Conservation (phyloP, 139 green algal genomes). For the Nannochloris sp. region DNA sequence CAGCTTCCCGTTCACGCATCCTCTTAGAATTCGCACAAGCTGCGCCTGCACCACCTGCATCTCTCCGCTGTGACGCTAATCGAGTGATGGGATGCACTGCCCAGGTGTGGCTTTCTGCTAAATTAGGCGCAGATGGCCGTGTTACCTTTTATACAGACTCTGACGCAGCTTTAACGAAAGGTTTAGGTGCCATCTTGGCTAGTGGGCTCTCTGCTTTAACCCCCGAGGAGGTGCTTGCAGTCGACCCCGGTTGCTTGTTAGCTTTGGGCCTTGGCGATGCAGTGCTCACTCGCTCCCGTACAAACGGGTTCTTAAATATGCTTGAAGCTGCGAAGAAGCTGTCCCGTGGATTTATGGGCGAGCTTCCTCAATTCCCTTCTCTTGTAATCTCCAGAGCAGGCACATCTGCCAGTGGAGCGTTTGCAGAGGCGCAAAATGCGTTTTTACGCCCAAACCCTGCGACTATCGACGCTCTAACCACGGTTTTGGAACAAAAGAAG, state of each 20-base stretch:
- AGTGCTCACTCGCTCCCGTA: constrained; percentile 54
- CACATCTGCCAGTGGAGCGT: constrained; percentile 53
- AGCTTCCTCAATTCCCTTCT: constrained; percentile 78
- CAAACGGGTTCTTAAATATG: constrained; percentile 79
- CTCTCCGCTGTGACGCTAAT: constrained; percentile 39
- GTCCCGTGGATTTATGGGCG: constrained; percentile 32
- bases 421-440: constrained; percentile 75
- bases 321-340: constrained; percentile 66
- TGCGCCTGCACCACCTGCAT: constrained; percentile 34
- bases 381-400: constrained; percentile 58
- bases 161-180: constrained; percentile 69
- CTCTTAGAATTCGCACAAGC: constrained; percentile 41
- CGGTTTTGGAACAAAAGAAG: constrained; percentile 64
- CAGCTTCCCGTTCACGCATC: constrained; percentile 31
- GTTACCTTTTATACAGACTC: constrained; percentile 57
- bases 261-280: constrained; percentile 36
- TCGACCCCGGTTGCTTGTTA: constrained; percentile 22
- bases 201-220: constrained; percentile 52
- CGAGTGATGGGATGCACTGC: constrained; percentile 91
- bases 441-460: constrained; percentile 42
- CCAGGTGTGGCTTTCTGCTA: constrained; percentile 60
- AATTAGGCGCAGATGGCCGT: constrained; percentile 14
- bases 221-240: constrained; percentile 49
- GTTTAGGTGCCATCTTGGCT: constrained; percentile 63
- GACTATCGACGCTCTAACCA: constrained; percentile 35